phyloP scores from a whole-genome alignment of 805 yeast species.

The Saccharomycopsis oosterbeekiorum region DNA sequence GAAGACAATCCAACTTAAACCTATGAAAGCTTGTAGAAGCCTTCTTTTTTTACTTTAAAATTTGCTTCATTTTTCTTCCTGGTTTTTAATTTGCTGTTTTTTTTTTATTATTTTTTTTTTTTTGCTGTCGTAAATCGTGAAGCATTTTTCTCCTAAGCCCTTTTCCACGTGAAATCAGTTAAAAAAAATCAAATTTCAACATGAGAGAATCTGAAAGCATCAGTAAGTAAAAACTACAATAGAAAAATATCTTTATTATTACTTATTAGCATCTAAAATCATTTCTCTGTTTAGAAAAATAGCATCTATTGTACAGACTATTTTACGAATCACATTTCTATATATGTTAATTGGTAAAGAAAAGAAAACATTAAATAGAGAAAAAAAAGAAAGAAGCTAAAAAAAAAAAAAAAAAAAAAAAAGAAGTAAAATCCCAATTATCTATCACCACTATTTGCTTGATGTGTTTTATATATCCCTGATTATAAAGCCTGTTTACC shows the following conservation, averaged over 20 bases:
- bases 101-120: background rate
- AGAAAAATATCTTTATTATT: too few relatives aligned
- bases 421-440: background rate
- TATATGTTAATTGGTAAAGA: background rate
- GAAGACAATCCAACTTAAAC: too few relatives aligned
- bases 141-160: background rate
- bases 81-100: background rate
- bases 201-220: background rate
- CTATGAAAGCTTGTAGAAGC: too few relatives aligned
- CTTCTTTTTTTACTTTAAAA: background rate
- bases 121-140: background rate
- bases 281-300: too few relatives aligned
- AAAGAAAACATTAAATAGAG: background rate
- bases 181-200: background rate
- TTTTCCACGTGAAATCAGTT: background rate
- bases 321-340: background rate
- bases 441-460: background rate
- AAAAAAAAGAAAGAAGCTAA: too few relatives aligned
- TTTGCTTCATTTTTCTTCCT: background rate
- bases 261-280: too few relatives aligned
- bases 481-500: too few relatives aligned
- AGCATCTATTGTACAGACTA: background rate
- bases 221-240: too few relatives aligned
- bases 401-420: too few relatives aligned
- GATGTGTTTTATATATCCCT: too few relatives aligned